Evolutionary conservation across 176 grass and related monocot genomes (phyloP).

Genomic region (Tuctoria greenei): DNA sequence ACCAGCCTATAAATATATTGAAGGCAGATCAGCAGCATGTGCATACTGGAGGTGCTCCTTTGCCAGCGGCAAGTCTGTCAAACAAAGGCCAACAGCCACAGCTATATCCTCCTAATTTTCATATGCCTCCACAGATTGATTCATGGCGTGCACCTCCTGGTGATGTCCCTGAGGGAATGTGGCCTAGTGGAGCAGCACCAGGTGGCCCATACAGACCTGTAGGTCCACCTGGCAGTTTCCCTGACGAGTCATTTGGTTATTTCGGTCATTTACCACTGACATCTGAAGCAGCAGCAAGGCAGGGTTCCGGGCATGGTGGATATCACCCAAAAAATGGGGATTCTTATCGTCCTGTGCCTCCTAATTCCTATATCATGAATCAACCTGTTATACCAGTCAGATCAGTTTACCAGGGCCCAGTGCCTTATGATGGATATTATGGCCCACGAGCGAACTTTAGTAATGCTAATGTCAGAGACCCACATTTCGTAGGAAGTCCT

Average conservation of each 20-base stretch:
- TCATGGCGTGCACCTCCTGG: conserved; percentile 65
- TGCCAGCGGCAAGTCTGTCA: conserved; percentile 34
- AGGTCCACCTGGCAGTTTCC: conserved; percentile 51
- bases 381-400: conserved; percentile 71
- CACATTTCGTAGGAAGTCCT: conserved; percentile 45
- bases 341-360: conserved; percentile 47
- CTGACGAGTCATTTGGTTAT: conserved; percentile 64
- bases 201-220: conserved; percentile 59
- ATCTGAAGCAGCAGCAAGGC: conserved; percentile 54
- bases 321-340: conserved; percentile 68
- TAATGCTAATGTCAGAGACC: conserved; percentile 52
- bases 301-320: conserved; percentile 40
- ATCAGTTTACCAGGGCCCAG: conserved; percentile 64
- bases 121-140: conserved; percentile 62
- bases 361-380: conserved; percentile 67
- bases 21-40: conserved; percentile 52
- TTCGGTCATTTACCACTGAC: conserved; percentile 68
- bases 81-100: conserved; percentile 45
- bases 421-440: conserved; percentile 75
- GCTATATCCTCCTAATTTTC: conserved; percentile 48
- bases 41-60: conserved; percentile 39
- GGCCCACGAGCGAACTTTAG: conserved; percentile 54
- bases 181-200: conserved; percentile 59
- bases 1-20: conserved; percentile 49
- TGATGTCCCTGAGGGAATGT: conserved; percentile 68